Percentiles rank a stretch among this genome's conserved stretches.
phyloP scores from a whole-genome alignment of 805 yeast genomes.

The Cyberlindnera americana region DNA sequence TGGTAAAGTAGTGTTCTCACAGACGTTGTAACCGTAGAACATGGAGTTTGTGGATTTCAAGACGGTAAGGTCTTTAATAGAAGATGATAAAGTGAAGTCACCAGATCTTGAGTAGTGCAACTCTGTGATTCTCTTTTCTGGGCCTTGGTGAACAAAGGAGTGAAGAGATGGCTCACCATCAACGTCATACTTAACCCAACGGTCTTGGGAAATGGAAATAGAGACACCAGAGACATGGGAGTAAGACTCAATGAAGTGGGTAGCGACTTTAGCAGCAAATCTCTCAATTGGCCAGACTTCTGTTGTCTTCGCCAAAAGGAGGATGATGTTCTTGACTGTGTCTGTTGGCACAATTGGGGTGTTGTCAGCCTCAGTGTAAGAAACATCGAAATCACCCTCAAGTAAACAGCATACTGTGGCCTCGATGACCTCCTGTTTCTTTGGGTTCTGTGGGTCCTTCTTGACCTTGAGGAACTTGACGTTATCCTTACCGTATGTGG shows the following conservation, averaged over 20 bases:
- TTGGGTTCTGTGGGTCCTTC: constrained; percentile 69
- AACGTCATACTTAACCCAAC: constrained; percentile 76
- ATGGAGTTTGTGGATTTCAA: constrained; percentile 89
- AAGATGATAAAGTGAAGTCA: constrained; percentile 58
- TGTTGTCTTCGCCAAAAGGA: constrained; percentile 75
- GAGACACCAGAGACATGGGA: constrained; percentile 71
- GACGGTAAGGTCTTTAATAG: constrained; percentile 75
- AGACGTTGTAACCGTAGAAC: constrained; percentile 82
- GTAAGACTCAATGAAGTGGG: constrained; percentile 78
- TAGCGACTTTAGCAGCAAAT: constrained; percentile 80
- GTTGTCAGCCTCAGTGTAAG: constrained; percentile 89
- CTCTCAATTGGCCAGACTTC: constrained; percentile 91
- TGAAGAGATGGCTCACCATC: constrained; percentile 77
- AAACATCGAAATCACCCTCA: constrained; percentile 72
- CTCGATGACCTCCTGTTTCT: constrained; percentile 78
- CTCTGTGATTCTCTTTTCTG: constrained; percentile 65
- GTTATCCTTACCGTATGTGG: constrained; percentile 88
- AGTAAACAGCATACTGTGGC: constrained; percentile 75
- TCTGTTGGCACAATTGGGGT: constrained; percentile 90
- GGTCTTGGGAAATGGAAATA: constrained; percentile 62
- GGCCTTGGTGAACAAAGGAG: constrained; percentile 82
- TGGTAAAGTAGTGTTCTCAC: constrained; percentile 84
- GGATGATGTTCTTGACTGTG: constrained; percentile 85
- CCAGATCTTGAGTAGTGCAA: constrained; percentile 49
- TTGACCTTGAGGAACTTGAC: constrained; percentile 89